Evolutionary conservation across 768 basidiomycete species (phyloP), one percentile per base, ranked within the genome.

Genomic region (Mycena olivaceomarginata): DNA sequence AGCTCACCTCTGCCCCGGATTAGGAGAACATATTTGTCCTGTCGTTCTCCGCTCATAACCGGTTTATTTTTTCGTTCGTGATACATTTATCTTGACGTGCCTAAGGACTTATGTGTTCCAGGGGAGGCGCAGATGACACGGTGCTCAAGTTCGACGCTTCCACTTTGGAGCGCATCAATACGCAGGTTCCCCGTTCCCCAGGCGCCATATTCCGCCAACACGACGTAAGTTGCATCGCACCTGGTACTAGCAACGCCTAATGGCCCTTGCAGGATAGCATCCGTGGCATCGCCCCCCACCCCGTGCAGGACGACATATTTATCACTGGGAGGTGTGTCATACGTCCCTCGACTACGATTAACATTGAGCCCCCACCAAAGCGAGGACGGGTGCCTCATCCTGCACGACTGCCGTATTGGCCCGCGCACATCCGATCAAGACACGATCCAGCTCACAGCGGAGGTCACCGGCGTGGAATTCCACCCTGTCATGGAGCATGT

Each of bases 1-100:
- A 80, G 37, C 81, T 81, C 57, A 60, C 40, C 40, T 37, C 11
- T 12, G 25, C 31, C 40, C 25, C 8, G 11, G 25, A 13, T 48
- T 39, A 96, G 95, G 89, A 88, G 56, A 95, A 95, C 79, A 90
- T 96, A 46, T 92, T 96, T 82, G 89, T 91, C 20, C 85, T 96
- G 41, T 90, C 90, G 63, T 95, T 96, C 85, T 95, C 95, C 8
- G 89, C 93, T 0, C 88, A 88, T 25, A 94, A 93, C 80, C 89
- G 88, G 67, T 92, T 89, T 81, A 82, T 96, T 56, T 91, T 91
- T 82, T 92, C 92, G 95, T 95, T 75, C 82, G 94, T 87, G 31
- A 31, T 31, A 3, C 31, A 31, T 41, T 8, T 18, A 39, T 71
- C 43, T 81, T 78, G 45, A 67, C 59, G 22, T 25, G 72, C 72